These are phyloP conservation scores for Rhodotorula babjevae DNA, from an alignment of 768 basidiomycete species.

Conservation along the genomic window DNA sequence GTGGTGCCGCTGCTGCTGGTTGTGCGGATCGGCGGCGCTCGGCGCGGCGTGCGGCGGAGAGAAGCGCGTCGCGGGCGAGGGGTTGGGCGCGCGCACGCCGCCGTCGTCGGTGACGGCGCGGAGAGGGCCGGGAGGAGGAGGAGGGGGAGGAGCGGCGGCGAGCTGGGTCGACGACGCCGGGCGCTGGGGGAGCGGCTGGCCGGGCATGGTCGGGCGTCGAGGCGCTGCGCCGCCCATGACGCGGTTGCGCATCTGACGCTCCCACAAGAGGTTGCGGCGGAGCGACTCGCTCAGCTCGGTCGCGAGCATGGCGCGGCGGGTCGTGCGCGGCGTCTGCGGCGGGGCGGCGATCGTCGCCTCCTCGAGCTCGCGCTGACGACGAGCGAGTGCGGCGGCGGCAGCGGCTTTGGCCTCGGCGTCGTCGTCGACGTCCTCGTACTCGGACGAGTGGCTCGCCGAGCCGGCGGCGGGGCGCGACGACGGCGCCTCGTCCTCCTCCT, in stretches of 20 bases:
- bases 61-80: constrained; percentile 13
- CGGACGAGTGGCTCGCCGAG: not conserved
- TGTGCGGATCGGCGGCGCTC: not conserved
- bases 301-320: constrained; percentile 73
- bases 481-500: constrained; percentile 33
- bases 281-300: constrained; percentile 81
- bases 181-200: constrained; percentile 18
- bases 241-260: constrained; percentile 46
- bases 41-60: constrained; percentile 7
- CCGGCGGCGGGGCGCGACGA: not conserved
- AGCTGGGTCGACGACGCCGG: constrained; percentile 1
- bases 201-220: constrained; percentile 13
- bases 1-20: too few species aligned
- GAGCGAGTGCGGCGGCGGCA: constrained; percentile 23
- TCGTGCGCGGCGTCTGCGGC: constrained; percentile 74
- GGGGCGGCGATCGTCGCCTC: constrained; percentile 59
- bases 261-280: constrained; percentile 75
- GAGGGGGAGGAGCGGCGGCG: not conserved
- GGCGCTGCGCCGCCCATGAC: constrained; percentile 34
- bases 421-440: constrained; percentile 10
- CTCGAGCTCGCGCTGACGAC: constrained; percentile 29
- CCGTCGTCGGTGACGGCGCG: not conserved
- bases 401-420: constrained; percentile 3
- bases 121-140: not conserved
- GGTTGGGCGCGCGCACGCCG: constrained; percentile 19